These are phyloP conservation scores for Naganishia vishniacii DNA, from an alignment of 768 basidiomycete genomes.

Conservation along the genomic window DNA sequence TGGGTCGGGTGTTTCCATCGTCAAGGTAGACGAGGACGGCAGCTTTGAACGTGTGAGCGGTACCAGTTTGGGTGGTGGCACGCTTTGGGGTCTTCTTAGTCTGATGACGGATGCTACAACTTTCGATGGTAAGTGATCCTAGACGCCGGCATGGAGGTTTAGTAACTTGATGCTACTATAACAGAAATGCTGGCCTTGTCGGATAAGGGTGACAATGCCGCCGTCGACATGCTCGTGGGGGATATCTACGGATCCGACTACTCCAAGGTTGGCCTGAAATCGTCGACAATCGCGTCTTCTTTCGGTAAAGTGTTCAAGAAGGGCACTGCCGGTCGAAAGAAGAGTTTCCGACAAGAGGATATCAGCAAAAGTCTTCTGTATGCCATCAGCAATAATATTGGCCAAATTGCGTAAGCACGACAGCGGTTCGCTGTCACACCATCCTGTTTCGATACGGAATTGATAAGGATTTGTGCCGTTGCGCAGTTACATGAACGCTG, in stretches of 20 bases:
- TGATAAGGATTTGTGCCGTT: neutral
- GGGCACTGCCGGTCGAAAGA: slow-evolving; percentile 56
- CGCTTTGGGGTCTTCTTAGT: slow-evolving; percentile 91
- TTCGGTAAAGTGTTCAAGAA: slow-evolving; percentile 98
- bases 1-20: slow-evolving; percentile 93
- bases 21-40: slow-evolving; percentile 93
- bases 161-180: neutral
- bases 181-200: slow-evolving; percentile 94
- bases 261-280: slow-evolving; percentile 87
- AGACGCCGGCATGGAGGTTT: neutral
- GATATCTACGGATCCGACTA: slow-evolving; percentile 99
- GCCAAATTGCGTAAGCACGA: slow-evolving; percentile 89
- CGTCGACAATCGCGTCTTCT: slow-evolving; percentile 93
- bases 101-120: slow-evolving; percentile 87
- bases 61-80: slow-evolving; percentile 93
- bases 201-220: slow-evolving; percentile 85
- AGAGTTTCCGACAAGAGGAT: slow-evolving; percentile 78
- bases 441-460: neutral
- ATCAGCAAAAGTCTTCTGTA: slow-evolving; percentile 91
- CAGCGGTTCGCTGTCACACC: neutral
- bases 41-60: slow-evolving; percentile 93
- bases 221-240: slow-evolving; percentile 96
- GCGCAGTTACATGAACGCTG: slow-evolving; percentile 96
- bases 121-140: slow-evolving; percentile 75
- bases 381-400: slow-evolving; percentile 97